phyloP scores from a whole-genome alignment of 116 monocot species.

The Iris pallida region DNA sequence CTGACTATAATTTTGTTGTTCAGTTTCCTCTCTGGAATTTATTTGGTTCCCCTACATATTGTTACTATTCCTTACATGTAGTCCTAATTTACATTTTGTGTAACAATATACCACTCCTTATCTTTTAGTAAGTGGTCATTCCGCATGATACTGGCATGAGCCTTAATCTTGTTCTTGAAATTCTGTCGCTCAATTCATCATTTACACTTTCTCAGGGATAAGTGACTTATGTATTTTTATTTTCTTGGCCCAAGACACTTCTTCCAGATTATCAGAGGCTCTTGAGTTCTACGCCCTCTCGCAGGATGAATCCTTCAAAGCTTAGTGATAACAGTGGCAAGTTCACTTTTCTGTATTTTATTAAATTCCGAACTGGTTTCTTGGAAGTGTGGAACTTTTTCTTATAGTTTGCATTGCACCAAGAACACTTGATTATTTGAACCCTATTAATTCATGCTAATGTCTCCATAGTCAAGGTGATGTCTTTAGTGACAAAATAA shows the following conservation, averaged over 20 bases:
- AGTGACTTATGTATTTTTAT: neutral
- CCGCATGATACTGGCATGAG: neutral
- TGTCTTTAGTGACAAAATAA: too few relatives aligned
- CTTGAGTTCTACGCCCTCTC: slow-evolving; percentile 83
- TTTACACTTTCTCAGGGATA: neutral
- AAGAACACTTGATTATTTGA: too few relatives aligned
- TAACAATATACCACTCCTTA: neutral
- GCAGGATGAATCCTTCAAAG: slow-evolving; percentile 89
- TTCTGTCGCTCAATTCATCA: neutral
- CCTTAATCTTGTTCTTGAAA: too few relatives aligned
- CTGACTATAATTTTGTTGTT: too few relatives aligned
- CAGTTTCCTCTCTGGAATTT: too few relatives aligned
- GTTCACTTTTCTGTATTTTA: slow-evolving; percentile 16
- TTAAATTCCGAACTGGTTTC: neutral
- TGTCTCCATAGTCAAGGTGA: too few relatives aligned
- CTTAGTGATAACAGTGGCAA: slow-evolving; percentile 90
- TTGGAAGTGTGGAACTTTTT: neutral
- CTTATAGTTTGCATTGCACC: neutral
- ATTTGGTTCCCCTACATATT: too few relatives aligned
- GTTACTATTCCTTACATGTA: too few relatives aligned
- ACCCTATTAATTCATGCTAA: too few relatives aligned
- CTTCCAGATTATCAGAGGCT: slow-evolving; percentile 99
- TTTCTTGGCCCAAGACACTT: slow-evolving; percentile 60
- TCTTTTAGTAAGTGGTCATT: neutral
- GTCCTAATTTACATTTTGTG: too few relatives aligned